A percentile compares a stretch with the other conserved stretches of the same genome.
These are phyloP conservation scores for Fusarium lyarnte DNA, from an alignment of 2,329 filamentous ascomycete species.

Conservation along the genomic window DNA sequence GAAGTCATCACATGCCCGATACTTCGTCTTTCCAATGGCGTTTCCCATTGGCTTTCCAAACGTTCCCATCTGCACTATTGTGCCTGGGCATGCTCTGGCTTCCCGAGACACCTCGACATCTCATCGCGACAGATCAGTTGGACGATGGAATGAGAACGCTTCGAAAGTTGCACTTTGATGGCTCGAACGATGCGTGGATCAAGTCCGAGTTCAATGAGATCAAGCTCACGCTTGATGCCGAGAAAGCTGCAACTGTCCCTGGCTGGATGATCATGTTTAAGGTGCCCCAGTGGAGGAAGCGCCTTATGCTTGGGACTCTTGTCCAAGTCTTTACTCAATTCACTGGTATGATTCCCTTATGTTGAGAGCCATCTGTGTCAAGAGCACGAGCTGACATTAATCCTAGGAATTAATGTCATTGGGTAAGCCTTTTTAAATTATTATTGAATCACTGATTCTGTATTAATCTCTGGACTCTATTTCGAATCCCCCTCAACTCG, in stretches of 20 bases:
- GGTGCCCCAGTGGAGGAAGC: slow-evolving; percentile 62
- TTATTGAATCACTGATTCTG: neutral
- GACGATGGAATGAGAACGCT: slow-evolving; percentile 55
- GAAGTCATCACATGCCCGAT: slow-evolving; percentile 41
- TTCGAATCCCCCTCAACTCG: no score
- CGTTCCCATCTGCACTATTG: slow-evolving; percentile 33
- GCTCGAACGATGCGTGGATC: slow-evolving; percentile 65
- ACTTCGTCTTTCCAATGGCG: slow-evolving; percentile 48
- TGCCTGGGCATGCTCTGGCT: slow-evolving; percentile 40
- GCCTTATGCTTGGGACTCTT: slow-evolving; percentile 65
- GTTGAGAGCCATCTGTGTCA: neutral
- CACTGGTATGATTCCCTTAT: slow-evolving; percentile 46
- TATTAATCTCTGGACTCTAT: neutral
- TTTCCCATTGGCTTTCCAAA: slow-evolving; percentile 41
- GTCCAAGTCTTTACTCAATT: slow-evolving; percentile 69
- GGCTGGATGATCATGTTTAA: slow-evolving; percentile 67
- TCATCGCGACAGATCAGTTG: slow-evolving; percentile 49
- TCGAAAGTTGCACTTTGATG: slow-evolving; percentile 61
- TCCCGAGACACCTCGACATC: slow-evolving; percentile 40
- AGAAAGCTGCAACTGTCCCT: slow-evolving; percentile 35
- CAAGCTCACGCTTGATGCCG: slow-evolving; percentile 60
- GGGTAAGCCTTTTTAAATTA: slow-evolving; percentile 38
- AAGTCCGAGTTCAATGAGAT: slow-evolving; percentile 65
- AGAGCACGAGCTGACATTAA: neutral
- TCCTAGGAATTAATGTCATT: slow-evolving; percentile 60